Evolutionary conservation across 2,329 filamentous ascomycete species (phyloP).

Genomic region (Cladosporium phlei): DNA sequence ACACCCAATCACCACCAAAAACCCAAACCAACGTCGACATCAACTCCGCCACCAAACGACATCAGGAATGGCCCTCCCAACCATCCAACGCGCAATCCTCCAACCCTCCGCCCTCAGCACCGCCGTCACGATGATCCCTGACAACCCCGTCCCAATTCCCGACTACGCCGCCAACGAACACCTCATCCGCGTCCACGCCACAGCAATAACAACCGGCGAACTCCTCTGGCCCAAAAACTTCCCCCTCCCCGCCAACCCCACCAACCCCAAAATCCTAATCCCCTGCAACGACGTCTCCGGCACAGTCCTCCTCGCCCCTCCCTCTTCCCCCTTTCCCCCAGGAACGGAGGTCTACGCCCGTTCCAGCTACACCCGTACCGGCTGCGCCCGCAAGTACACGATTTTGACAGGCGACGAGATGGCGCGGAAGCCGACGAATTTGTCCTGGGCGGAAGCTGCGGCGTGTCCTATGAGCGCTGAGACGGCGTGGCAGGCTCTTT

Average conservation of each 20-base stretch:
- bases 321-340: background rate
- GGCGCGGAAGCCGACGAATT: background rate
- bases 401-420: background rate
- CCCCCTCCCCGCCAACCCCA: background rate
- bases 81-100: background rate
- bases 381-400: background rate
- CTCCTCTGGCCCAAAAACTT: background rate
- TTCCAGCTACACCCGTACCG: background rate
- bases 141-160: background rate
- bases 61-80: background rate
- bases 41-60: background rate
- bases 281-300: background rate
- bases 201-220: background rate
- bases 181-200: background rate
- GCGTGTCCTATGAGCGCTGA: background rate
- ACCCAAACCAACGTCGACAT: too few species aligned
- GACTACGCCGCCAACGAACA: background rate
- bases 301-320: background rate
- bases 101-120: background rate
- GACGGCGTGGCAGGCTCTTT: background rate
- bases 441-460: background rate
- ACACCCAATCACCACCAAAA: too few species aligned
- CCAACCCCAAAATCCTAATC: background rate
- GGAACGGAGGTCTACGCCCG: background rate
- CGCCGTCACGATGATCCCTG: background rate